Base-by-base conservation (phyloP, 208 protist genomes). In the Trichomonas gallinae region DNA sequence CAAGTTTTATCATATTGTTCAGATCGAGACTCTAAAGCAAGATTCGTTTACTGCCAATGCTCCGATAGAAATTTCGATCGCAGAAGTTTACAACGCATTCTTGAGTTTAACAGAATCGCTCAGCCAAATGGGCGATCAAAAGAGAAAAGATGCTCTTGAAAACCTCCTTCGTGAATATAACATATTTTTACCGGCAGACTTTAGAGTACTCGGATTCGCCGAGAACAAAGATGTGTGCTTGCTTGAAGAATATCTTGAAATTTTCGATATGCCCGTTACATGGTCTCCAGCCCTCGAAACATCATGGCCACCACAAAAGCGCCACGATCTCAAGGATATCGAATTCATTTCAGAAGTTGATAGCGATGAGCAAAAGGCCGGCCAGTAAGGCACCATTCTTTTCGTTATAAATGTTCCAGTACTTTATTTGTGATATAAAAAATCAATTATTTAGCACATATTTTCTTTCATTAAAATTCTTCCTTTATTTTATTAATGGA, bases 231-330 rank as follows among this genome's bases (percentile, higher is more conserved):
- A 93, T 15, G 26, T 93, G 26, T n/a, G 40, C 17, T 48, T 44
- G n/a, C 87, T 93, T 15, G 87, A 93, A 38, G 87, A 93, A 51
- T 93, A 93, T 51, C 87, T 93, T 36, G 87, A 93, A 93, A 93
- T 93, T 36, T 93, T 58, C 31, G 87, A 93, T 93, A n/a, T 3
- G 21, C 87, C 87, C 11, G 45, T 93, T 51, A 44, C 42, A 51
- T 93, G 87, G 87, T 48, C 87, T 34, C 87, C 87, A 51, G 13
- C 44, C 0, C 31, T 93, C 9, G 87, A 93, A 93, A 42, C 34
- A 48, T 38, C 44, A 34, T 93, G 87, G 87, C 87, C 87, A 38
- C 87, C 87, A 36, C 44, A 48, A 15, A n/a, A 34, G 23, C 87
- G 87, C 4, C 87, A 93, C 31, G 44, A 93, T 15, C 34, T 93